A percentile compares a stretch with the other conserved stretches of the same genome.
Conservation (phyloP, 805 yeast species). For the Cyberlindnera subsufficiens region DNA sequence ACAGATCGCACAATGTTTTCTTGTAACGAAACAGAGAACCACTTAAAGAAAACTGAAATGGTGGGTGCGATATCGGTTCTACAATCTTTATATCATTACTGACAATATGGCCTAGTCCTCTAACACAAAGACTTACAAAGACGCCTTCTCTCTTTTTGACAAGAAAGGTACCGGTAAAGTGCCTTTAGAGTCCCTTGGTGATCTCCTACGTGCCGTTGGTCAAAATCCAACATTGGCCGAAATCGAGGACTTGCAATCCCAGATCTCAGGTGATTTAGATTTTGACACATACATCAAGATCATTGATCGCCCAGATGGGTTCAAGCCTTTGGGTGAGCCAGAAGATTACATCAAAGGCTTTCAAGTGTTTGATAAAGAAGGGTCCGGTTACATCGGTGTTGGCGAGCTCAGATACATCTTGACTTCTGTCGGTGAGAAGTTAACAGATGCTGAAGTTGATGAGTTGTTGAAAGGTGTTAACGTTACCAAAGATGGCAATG, state of each 20-base stretch:
- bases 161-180: constrained; percentile 93
- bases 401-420: constrained; percentile 94
- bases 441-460: constrained; percentile 86
- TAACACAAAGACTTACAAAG: constrained; percentile 51
- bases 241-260: constrained; percentile 52
- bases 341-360: constrained; percentile 88
- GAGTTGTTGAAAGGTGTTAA: constrained; percentile 94
- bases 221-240: constrained; percentile 96
- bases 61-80: background rate
- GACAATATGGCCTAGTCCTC: constrained; percentile 9
- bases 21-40: too few relatives aligned
- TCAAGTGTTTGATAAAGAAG: constrained; percentile 96
- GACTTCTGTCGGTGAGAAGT: constrained; percentile 93
- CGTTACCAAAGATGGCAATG: constrained; percentile 89
- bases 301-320: constrained; percentile 82
- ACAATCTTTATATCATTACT: background rate
- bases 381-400: constrained; percentile 92
- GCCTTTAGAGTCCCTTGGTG: constrained; percentile 80
- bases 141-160: constrained; percentile 95
- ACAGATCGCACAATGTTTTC: background rate
- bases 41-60: background rate
- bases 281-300: constrained; percentile 72
- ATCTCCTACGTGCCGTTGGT: constrained; percentile 92
- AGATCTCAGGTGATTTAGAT: constrained; percentile 41
- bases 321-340: constrained; percentile 81